Evolutionary conservation across 495 filamentous ascomycete genomes (phyloP).

Genomic region (Letharia lupina): DNA sequence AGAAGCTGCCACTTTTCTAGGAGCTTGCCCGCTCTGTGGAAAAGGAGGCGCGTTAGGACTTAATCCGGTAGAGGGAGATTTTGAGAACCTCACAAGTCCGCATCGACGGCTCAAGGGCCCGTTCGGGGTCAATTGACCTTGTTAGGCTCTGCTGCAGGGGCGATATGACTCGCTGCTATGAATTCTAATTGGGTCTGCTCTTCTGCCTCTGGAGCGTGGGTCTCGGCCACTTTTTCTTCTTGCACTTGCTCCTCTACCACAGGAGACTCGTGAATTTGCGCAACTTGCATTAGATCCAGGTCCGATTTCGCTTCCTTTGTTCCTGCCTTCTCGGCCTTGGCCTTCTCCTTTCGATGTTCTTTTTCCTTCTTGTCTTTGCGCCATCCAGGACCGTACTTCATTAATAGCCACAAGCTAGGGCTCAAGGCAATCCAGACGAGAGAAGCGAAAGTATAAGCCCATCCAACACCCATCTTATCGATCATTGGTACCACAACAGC

Average conservation of each 20-base stretch:
- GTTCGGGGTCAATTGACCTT: not conserved
- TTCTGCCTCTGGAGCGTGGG: not conserved
- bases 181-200: not conserved
- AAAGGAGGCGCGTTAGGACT: too few relatives aligned
- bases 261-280: not conserved
- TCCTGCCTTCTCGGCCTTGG: not conserved
- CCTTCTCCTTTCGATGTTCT: slow-evolving; percentile 5
- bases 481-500: slow-evolving; percentile 61
- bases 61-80: too few relatives aligned
- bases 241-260: not conserved
- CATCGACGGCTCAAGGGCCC: too few relatives aligned
- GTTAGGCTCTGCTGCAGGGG: not conserved
- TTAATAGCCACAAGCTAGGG: slow-evolving; percentile 44
- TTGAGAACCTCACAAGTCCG: too few relatives aligned
- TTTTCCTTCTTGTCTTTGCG: slow-evolving; percentile 34
- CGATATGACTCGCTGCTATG: not conserved
- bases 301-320: not conserved
- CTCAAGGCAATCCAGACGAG: slow-evolving; percentile 44
- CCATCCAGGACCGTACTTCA: slow-evolving; percentile 41
- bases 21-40: too few relatives aligned
- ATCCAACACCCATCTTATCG: slow-evolving; percentile 54
- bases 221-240: not conserved
- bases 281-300: not conserved
- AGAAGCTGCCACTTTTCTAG: too few relatives aligned
- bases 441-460: slow-evolving; percentile 61